Evolutionary conservation across 371 early-diverging fungal genomes (phyloP).

Genomic region (Syncephalastrum racemosum): DNA sequence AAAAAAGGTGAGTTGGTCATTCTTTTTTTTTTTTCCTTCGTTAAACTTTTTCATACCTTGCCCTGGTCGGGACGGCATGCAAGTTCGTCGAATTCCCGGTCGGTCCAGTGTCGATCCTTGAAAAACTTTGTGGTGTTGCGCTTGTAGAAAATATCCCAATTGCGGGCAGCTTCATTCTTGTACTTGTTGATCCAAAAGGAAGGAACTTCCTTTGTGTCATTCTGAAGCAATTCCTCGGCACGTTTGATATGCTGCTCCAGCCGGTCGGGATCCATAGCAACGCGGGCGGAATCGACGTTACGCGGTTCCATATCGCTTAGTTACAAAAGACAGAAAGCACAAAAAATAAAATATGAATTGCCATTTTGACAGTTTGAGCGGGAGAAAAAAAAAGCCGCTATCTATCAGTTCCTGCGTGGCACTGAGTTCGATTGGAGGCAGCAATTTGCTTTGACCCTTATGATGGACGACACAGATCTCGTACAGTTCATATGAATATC

Average conservation of each 20-base stretch:
- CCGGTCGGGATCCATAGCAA: slow-evolving; percentile 33
- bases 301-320: slow-evolving; percentile 1
- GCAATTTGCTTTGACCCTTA: too few relatives aligned
- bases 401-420: background rate
- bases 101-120: slow-evolving; percentile 96
- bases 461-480: too few relatives aligned
- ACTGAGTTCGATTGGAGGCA: too few relatives aligned
- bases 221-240: slow-evolving; percentile 63
- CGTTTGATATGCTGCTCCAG: slow-evolving; percentile 52
- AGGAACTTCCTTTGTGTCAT: slow-evolving; percentile 67
- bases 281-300: slow-evolving; percentile 26
- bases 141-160: slow-evolving; percentile 91
- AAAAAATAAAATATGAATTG: slow-evolving; percentile 1
- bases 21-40: background rate
- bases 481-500: too few relatives aligned
- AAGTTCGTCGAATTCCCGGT: slow-evolving; percentile 91
- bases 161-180: slow-evolving; percentile 77
- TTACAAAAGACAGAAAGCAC: background rate
- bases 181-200: slow-evolving; percentile 83
- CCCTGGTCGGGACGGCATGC: slow-evolving; percentile 25
- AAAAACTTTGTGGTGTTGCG: slow-evolving; percentile 92
- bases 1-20: slow-evolving; percentile 4
- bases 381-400: slow-evolving; percentile 9
- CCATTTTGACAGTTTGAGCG: background rate
- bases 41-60: slow-evolving; percentile 10